Percentiles rank a stretch among this genome's conserved stretches.
phyloP scores from a whole-genome alignment of 1,139 yeast genomes.

The Sugiyamaella xylanicola region DNA sequence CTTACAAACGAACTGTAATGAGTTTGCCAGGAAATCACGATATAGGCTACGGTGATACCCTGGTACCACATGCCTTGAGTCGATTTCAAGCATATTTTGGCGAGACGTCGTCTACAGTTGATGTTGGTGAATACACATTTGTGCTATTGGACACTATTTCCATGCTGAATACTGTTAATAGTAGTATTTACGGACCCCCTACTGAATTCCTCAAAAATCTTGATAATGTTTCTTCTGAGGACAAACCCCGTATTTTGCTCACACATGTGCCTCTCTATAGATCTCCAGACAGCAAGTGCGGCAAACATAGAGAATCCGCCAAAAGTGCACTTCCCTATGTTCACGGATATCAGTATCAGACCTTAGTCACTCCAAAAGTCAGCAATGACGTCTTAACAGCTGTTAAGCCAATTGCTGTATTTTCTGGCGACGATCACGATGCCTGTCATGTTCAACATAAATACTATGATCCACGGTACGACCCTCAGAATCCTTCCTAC shows the following conservation, averaged over 20 bases:
- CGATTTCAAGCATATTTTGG: slow-evolving; percentile 79
- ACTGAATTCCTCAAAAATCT: slow-evolving; percentile 42
- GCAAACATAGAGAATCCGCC: slow-evolving; percentile 63
- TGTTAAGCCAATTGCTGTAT: slow-evolving; percentile 65
- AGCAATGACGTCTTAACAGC: slow-evolving; percentile 58
- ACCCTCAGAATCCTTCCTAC: slow-evolving; percentile 5
- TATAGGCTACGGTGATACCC: slow-evolving; percentile 82
- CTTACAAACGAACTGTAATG: slow-evolving; percentile 49
- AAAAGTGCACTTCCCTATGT: slow-evolving; percentile 55
- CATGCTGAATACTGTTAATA: slow-evolving; percentile 55
- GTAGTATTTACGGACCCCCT: slow-evolving; percentile 49
- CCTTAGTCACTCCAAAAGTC: slow-evolving; percentile 62
- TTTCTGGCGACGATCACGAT: slow-evolving; percentile 97
- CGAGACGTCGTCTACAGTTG: slow-evolving; percentile 55
- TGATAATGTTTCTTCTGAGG: slow-evolving; percentile 28
- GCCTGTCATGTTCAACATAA: slow-evolving; percentile 78
- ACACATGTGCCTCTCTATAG: slow-evolving; percentile 81
- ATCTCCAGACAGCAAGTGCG: slow-evolving; percentile 60
- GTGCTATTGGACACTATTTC: slow-evolving; percentile 82
- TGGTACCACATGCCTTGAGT: slow-evolving; percentile 53
- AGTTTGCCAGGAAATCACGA: slow-evolving; percentile 93
- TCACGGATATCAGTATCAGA: slow-evolving; percentile 78
- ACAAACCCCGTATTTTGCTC: slow-evolving; percentile 66
- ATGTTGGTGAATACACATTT: slow-evolving; percentile 74
- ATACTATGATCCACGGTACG: slow-evolving; percentile 35